phyloP scores from a whole-genome alignment of 169 alveolate genomes.

The Babesia divergens region DNA sequence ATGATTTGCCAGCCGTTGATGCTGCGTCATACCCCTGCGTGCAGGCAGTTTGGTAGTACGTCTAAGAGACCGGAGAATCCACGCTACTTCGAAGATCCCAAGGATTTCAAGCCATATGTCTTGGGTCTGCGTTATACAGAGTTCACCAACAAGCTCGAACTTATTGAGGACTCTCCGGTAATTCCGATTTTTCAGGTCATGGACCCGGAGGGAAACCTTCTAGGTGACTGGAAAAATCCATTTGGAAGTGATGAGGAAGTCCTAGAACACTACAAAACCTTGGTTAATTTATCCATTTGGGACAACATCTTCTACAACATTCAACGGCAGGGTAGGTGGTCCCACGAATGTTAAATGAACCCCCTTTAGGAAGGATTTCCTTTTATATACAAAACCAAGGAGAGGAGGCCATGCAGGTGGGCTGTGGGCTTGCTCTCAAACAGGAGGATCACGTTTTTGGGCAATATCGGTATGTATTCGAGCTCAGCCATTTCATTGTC shows the following conservation, averaged over 20 bases:
- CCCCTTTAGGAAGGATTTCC: slow-evolving; percentile 80
- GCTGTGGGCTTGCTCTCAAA: slow-evolving; percentile 86
- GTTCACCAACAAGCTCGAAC: slow-evolving; percentile 69
- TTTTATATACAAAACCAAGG: slow-evolving; percentile 94
- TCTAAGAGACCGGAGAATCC: slow-evolving; percentile 59
- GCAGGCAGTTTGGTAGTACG: not conserved
- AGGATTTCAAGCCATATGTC: slow-evolving; percentile 57
- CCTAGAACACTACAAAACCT: slow-evolving; percentile 60
- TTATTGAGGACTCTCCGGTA: slow-evolving; percentile 67
- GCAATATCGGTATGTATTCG: slow-evolving; percentile 73
- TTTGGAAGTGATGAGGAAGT: slow-evolving; percentile 68
- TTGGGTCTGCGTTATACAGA: slow-evolving; percentile 71
- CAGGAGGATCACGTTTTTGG: slow-evolving; percentile 86
- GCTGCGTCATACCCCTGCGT: not conserved
- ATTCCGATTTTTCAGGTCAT: slow-evolving; percentile 73
- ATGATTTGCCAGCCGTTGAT: not conserved
- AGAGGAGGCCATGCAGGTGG: slow-evolving; percentile 93
- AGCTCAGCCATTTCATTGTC: not conserved
- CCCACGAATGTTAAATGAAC: not conserved
- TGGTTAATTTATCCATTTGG: slow-evolving; percentile 75
- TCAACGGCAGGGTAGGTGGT: slow-evolving; percentile 81
- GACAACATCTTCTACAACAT: slow-evolving; percentile 80
- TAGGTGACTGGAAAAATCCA: slow-evolving; percentile 66
- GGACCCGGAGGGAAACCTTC: slow-evolving; percentile 72
- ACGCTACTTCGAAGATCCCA: slow-evolving; percentile 40